These are phyloP conservation scores for Fusarium algeriense DNA, from an alignment of 2,329 filamentous ascomycete genomes.

Conservation along the genomic window DNA sequence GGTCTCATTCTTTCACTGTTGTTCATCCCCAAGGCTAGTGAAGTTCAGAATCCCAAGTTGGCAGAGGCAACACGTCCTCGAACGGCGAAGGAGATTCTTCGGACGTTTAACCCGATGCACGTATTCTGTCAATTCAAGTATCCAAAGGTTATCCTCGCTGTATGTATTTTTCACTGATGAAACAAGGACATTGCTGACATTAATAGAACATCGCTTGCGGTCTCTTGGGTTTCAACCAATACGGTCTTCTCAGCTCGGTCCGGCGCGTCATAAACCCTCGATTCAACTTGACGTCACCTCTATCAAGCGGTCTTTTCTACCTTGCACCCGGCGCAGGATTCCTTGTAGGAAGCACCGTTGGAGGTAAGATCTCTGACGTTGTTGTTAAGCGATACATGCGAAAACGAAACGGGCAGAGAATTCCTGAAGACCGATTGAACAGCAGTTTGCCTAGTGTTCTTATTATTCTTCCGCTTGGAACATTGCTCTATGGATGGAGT, in stretches of 20 bases:
- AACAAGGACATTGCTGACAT: neutral
- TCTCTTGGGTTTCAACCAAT: constrained; percentile 52
- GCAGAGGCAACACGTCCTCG: constrained; percentile 19
- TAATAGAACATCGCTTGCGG: constrained; percentile 45
- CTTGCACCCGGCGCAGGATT: constrained; percentile 77
- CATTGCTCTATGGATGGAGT: constrained; percentile 54
- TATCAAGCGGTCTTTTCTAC: constrained; percentile 76
- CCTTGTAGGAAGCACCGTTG: constrained; percentile 72
- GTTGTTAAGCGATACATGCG: constrained; percentile 56
- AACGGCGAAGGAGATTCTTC: constrained; percentile 30
- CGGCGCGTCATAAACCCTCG: constrained; percentile 76
- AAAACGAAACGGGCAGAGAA: constrained; percentile 50
- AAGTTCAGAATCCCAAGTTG: constrained; percentile 41
- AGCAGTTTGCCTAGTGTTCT: constrained; percentile 50
- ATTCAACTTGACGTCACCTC: constrained; percentile 72
- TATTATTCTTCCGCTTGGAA: constrained; percentile 48
- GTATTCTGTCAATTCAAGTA: constrained; percentile 45
- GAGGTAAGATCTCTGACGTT: constrained; percentile 63
- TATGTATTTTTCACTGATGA: neutral
- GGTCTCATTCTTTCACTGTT: constrained; percentile 42
- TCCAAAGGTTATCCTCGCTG: constrained; percentile 41
- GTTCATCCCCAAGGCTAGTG: constrained; percentile 42
- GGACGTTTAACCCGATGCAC: constrained; percentile 44
- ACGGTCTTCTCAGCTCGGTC: constrained; percentile 71
- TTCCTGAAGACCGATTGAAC: constrained; percentile 51